Percentiles rank a stretch among this genome's conserved stretches.
These are phyloP conservation scores for Colletotrichum sp. DNA, from an alignment of 2,329 filamentous ascomycete species.

Conservation along the genomic window DNA sequence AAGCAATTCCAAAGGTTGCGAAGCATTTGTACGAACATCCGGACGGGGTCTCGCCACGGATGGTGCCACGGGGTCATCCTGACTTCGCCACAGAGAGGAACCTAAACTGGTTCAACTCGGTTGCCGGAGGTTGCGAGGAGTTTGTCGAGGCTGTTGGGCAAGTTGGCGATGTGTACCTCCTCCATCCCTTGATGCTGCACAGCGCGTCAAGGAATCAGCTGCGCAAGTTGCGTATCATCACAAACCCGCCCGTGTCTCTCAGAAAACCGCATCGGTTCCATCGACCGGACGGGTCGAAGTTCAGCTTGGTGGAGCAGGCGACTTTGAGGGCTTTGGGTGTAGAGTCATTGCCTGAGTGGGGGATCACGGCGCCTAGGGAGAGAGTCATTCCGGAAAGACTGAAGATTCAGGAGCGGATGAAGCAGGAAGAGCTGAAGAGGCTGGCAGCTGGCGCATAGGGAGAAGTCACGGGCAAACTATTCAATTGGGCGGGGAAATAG, in stretches of 20 bases:
- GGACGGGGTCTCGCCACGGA: conserved; percentile 69
- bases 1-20: conserved; percentile 63
- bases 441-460: conserved; percentile 32
- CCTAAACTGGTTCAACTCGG: conserved; percentile 48
- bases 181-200: conserved; percentile 68
- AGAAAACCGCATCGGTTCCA: conserved; percentile 58
- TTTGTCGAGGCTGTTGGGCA: conserved; percentile 61
- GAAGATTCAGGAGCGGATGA: conserved; percentile 31
- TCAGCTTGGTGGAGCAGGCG: conserved; percentile 61
- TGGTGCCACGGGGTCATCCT: conserved; percentile 60
- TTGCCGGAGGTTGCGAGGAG: conserved; percentile 43
- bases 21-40: conserved; percentile 65
- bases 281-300: conserved; percentile 44
- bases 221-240: conserved; percentile 29
- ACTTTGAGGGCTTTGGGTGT: conserved; percentile 55
- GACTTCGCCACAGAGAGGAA: conserved; percentile 48
- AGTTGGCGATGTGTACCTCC: conserved; percentile 61
- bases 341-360: conserved; percentile 56
- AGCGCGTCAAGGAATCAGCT: conserved; percentile 44
- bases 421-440: conserved; percentile 42
- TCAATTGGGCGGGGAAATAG: too few species aligned
- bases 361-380: conserved; percentile 54
- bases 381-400: conserved; percentile 45
- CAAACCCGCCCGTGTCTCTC: conserved; percentile 47
- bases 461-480: too few species aligned